Evolutionary conservation across 805 yeast species (phyloP).

Genomic region (Yarrowia keelungensis): DNA sequence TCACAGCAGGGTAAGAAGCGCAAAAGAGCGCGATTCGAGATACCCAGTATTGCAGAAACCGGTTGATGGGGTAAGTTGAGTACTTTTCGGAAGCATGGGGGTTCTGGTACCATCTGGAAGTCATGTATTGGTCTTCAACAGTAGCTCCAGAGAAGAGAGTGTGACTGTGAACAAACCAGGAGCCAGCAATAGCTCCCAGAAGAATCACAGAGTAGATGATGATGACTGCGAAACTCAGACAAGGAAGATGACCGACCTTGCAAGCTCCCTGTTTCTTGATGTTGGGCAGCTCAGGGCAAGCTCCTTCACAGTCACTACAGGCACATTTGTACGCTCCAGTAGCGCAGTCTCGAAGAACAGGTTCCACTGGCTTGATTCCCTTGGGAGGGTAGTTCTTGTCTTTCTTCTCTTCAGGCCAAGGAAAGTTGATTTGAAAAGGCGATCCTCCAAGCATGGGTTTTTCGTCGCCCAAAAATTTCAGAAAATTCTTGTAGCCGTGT

Average conservation of each 20-base stretch:
- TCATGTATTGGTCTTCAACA: slow-evolving; percentile 16
- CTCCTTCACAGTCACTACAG: slow-evolving; percentile 83
- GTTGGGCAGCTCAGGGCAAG: slow-evolving; percentile 74
- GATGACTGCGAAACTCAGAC: slow-evolving; percentile 71
- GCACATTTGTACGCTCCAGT: slow-evolving; percentile 77
- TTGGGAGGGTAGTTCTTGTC: slow-evolving; percentile 17
- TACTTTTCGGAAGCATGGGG: slow-evolving; percentile 42
- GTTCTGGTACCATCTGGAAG: slow-evolving; percentile 22
- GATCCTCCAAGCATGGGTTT: slow-evolving; percentile 95
- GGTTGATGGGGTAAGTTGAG: slow-evolving; percentile 55
- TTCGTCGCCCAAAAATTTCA: slow-evolving; percentile 92
- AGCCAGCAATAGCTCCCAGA: slow-evolving; percentile 39
- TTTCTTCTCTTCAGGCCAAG: slow-evolving; percentile 50
- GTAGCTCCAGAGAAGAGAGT: slow-evolving; percentile 18
- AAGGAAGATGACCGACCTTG: slow-evolving; percentile 67
- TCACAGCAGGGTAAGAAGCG: slow-evolving; percentile 63
- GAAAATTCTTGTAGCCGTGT: slow-evolving; percentile 67
- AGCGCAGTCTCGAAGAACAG: slow-evolving; percentile 58
- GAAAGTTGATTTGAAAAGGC: slow-evolving; percentile 88
- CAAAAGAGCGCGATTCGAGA: slow-evolving; percentile 63
- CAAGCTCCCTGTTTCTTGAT: slow-evolving; percentile 56
- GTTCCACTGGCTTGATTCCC: slow-evolving; percentile 42
- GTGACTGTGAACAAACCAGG: slow-evolving; percentile 19
- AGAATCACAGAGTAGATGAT: slow-evolving; percentile 55
- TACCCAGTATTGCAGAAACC: slow-evolving; percentile 57